Base-by-base conservation (phyloP, 2,329 filamentous ascomycete species). In the Stromatinia cepivora region DNA sequence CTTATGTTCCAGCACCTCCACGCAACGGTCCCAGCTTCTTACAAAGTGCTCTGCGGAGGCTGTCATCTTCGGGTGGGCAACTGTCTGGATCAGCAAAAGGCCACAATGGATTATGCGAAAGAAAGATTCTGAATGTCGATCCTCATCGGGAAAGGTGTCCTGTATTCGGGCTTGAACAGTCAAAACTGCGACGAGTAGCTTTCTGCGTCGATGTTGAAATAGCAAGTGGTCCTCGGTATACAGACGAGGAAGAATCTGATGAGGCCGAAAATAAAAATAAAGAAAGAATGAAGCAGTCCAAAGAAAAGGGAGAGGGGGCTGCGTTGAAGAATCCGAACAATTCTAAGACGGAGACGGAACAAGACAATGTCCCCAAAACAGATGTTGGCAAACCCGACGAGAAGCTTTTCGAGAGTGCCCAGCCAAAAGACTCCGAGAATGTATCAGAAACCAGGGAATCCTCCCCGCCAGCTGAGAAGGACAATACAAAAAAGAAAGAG, bases 191-290 rank as follows among this genome's bases (percentile, higher is more conserved):
- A 67, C 88, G 93, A 66, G 95, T 99, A 0, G 92, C 94, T 0
- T 99, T 99, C 77, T 97, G 92, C 75, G 95, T 99, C 3, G 95
- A 99, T 77, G 94, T 99, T 6, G 95, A 99, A 79, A 97, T 99
- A 77, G 94, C 94, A 4, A 92, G 93, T 0, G 89, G 92, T 77
- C 92, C 94, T 34, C 89, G 88, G 74, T 95, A 96, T 74, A 81
- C 83, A 20, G 92, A 95, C 4, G 84, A 84, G 22, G 91, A 94
- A 4, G 84, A 83, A 20, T 81, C 82, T 22, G 81, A 78, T 72
- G 83, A 87, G 66, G 71, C 84, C 13, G 80, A 82, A 9, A 81
- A 84, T n/a, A 80, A 79, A 65, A 76, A 75, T 69, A 82, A 87
- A 31, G 92, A 89, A 77, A 87, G 86, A 70, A 90, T 86, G 77